Base-by-base conservation (phyloP, 768 basidiomycete genomes). In the Tricholoma bakamatsutake region DNA sequence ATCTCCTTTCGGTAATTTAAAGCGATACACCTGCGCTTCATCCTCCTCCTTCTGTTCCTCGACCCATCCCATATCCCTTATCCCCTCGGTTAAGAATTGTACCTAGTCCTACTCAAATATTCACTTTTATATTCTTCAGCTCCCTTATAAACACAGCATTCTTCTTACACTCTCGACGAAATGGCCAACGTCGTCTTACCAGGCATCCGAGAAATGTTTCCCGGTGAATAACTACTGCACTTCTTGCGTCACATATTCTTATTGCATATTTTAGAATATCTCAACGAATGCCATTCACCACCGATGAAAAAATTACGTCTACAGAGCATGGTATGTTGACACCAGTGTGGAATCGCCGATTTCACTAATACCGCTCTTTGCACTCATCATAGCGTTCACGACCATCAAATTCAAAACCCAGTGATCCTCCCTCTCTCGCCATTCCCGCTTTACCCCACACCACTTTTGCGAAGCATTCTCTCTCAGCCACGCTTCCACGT, bases 141-240 rank as follows among this genome's bases (percentile, higher is more conserved):
- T 24, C 21, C 21, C 21, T 24, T 24, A 24, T 24, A 24, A 24
- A 3, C 21, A 24, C 21, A 37, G 6, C 18, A 30, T 43, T n/a
- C 21, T 49, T 40, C 48, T 17, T 50, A 78, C 60, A 80, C 81
- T 33, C 72, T 76, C 18, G 79, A 35, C 10, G 12, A 81, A 57
- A 78, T 82, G 52, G n/a, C 37, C 13, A 18, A 15, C 30, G 11
- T 31, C 27, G 17, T 31, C 1, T 15, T 53, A 27, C 52, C 52
- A n/a, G 21, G 52, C 8, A 53, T 53, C 17, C 39, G 43, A 6
- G 52, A 43, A 69, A 77, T 81, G 73, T 83, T 82, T 57, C 81
- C 81, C 46, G 79, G 81, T 78, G 59, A 42, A 69, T 54, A 11
- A 18, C 42, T 1, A 17, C 28, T n/a, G 18, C 6, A 11, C 13